phyloP scores from a whole-genome alignment of 2,329 filamentous ascomycete genomes.

The Penicillium paneum region DNA sequence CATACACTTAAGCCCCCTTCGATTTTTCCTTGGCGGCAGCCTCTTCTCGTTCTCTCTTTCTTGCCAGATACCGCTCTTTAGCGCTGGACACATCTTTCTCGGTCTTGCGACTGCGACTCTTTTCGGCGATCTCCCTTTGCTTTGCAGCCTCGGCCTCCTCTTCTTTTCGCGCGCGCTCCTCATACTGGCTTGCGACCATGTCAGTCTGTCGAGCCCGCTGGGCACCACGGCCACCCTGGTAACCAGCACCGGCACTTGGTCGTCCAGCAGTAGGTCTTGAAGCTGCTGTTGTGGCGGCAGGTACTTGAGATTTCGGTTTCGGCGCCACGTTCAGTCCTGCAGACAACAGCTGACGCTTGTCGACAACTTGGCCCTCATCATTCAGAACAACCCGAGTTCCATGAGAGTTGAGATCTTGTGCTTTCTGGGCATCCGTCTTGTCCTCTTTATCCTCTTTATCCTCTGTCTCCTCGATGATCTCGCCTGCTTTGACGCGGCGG shows the following conservation, averaged over 20 bases:
- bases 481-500: constrained; percentile 35
- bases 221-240: constrained; percentile 40
- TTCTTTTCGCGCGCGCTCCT: constrained; percentile 53
- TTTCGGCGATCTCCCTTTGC: constrained; percentile 52
- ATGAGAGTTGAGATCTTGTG: constrained; percentile 52
- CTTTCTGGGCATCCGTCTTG: constrained; percentile 53
- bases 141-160: constrained; percentile 57
- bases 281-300: constrained; percentile 16
- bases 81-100: constrained; percentile 57
- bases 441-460: constrained; percentile 24
- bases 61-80: constrained; percentile 59
- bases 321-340: constrained; percentile 61
- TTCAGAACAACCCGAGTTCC: constrained; percentile 57
- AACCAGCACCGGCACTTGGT: constrained; percentile 26
- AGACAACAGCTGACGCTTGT: constrained; percentile 60
- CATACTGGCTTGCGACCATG: constrained; percentile 60
- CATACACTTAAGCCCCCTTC: background rate
- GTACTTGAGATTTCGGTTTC: constrained; percentile 47
- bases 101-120: constrained; percentile 58
- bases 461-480: constrained; percentile 26
- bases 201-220: constrained; percentile 57
- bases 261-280: constrained; percentile 17
- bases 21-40: constrained; percentile 30
- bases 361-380: constrained; percentile 63
- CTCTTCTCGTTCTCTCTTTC: constrained; percentile 54